Base-by-base conservation (phyloP, 768 basidiomycete genomes). In the Agrocybe praecox region DNA sequence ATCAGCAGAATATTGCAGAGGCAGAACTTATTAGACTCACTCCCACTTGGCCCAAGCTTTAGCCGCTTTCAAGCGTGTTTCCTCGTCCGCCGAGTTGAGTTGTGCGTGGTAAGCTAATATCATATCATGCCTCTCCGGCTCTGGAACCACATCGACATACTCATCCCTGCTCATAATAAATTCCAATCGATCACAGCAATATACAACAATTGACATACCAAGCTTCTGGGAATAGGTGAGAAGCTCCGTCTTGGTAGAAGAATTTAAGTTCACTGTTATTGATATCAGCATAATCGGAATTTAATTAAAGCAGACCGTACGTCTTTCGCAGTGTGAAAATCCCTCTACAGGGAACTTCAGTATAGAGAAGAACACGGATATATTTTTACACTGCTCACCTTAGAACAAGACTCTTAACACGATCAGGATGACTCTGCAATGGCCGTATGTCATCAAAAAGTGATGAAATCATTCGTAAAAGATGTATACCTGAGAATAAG, bases 11-110 rank as follows among this genome's bases (percentile, higher is more conserved):
- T 21, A 49, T 11, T 23, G 17, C 11, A 15, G 10, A 42, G 18
- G 6, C 44, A 12, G 29, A 18, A 11, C n/a, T 49, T 42, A 19
- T 21, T 32, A 48, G 26, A 80, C 92, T 67, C 63, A 92, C 92
- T 96, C 94, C 91, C 92, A 96, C 68, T 88, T 90, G 18, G 88
- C 76, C 93, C 94, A 96, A 2, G 92, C 91, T 64, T 82, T 90
- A 3, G 93, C 93, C 11, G 93, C 94, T 7, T 56, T 74, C 29
- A 89, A 62, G 32, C 89, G 79, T 3, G 77, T 83, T 62, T 81
- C 75, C 29, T 90, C 85, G 65, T 96, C 89, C 1, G 76, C 73
- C 6, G 90, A 86, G 65, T 86, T 87, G 46, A 96, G 82, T 52
- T 87, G 89, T 4, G 81, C 78, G 63, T 95, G 89, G 69, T 97